These are phyloP conservation scores for Ophiosphaerella herpotricha DNA, from an alignment of 2,329 filamentous ascomycete species.

Conservation along the genomic window DNA sequence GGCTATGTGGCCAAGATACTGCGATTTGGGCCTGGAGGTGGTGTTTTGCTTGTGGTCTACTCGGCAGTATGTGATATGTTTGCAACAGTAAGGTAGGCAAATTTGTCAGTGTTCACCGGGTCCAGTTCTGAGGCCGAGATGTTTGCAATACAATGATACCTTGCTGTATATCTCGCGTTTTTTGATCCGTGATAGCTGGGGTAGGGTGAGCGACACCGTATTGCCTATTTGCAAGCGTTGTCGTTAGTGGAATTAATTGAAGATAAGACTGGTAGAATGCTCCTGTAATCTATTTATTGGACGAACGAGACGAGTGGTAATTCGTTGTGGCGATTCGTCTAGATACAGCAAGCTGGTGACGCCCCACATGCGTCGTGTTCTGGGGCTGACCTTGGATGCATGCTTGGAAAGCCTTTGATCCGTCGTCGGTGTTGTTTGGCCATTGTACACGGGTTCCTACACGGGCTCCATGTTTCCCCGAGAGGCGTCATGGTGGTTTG, in stretches of 20 bases:
- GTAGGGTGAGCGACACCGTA: too few relatives aligned
- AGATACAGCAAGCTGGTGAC: conserved; percentile 2
- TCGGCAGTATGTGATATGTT: conserved; percentile 31
- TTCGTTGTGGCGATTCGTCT: neutral
- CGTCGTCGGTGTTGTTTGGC: neutral
- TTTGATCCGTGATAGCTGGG: too few relatives aligned
- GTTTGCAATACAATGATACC: too few relatives aligned
- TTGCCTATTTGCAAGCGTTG: too few relatives aligned
- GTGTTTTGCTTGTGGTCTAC: conserved; percentile 37
- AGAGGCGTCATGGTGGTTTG: neutral
- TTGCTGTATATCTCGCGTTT: too few relatives aligned
- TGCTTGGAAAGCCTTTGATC: conserved; percentile 10
- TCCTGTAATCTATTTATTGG: neutral
- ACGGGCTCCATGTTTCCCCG: neutral
- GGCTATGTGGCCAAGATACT: conserved; percentile 38
- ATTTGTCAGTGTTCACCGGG: too few relatives aligned
- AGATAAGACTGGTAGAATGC: neutral
- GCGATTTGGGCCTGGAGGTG: conserved; percentile 37
- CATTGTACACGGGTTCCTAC: neutral
- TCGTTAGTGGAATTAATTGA: too few relatives aligned
- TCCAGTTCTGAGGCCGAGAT: too few relatives aligned
- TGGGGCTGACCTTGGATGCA: conserved; percentile 14
- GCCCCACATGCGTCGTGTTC: conserved; percentile 32
- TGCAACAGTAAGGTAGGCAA: conserved; percentile 1
- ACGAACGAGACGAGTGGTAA: neutral